These are phyloP conservation scores for Plasmodium cynomolgi DNA, from an alignment of 169 alveolate species.

Conservation along the genomic window DNA sequence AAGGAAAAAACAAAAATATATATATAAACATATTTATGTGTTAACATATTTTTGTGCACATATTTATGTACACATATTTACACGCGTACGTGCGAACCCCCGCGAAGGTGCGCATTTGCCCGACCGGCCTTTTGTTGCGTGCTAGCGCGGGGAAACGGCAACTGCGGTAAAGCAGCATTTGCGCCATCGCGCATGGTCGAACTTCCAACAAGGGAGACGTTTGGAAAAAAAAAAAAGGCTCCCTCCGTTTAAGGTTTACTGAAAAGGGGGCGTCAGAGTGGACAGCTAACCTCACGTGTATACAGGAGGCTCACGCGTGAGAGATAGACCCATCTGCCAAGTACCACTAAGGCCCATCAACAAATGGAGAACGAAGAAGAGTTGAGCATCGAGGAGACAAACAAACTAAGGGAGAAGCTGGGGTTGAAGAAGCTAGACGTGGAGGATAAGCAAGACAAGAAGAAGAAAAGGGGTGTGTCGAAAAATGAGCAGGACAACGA, in stretches of 20 bases:
- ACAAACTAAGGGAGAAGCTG: slow-evolving; percentile 67
- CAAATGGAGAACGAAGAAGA: slow-evolving; percentile 37
- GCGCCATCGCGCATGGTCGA: neutral
- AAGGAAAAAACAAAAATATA: neutral
- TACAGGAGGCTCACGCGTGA: neutral
- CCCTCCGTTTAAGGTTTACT: neutral
- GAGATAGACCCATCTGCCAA: neutral
- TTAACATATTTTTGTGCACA: no score
- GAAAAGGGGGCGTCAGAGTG: neutral
- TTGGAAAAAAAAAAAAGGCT: neutral
- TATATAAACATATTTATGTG: no score
- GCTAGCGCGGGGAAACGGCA: neutral
- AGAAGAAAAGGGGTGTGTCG: neutral
- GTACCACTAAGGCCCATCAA: neutral
- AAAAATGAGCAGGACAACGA: slow-evolving; percentile 5
- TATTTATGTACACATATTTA: no score
- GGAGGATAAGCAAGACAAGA: slow-evolving; percentile 1
- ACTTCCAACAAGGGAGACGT: neutral
- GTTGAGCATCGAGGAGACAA: slow-evolving; percentile 71
- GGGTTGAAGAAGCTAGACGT: slow-evolving; percentile 53
- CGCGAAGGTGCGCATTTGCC: neutral
- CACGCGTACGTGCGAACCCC: neutral
- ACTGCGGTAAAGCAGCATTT: neutral
- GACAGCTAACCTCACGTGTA: neutral
- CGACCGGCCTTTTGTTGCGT: neutral